Conservation (phyloP, 2,329 filamentous ascomycete species). For the Fusarium irregulare region DNA sequence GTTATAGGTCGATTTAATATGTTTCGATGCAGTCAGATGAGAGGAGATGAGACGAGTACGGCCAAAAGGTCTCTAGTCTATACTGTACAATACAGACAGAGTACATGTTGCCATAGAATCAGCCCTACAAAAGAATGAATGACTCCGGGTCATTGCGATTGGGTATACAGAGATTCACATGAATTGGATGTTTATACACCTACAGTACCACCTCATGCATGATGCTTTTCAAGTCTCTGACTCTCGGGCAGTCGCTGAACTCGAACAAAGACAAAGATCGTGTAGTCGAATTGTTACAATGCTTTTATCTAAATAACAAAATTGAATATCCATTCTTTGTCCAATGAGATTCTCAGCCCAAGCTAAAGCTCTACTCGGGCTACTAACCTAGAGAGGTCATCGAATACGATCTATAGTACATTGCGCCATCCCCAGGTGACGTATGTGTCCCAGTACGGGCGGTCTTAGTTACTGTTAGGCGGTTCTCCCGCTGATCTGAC, state of each 20-base stretch:
- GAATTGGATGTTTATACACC: neutral
- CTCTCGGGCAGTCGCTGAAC: neutral
- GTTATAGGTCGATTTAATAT: constrained; percentile 15
- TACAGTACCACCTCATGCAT: neutral
- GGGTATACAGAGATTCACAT: constrained; percentile 3
- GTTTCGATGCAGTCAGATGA: constrained; percentile 39
- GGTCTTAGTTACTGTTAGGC: neutral
- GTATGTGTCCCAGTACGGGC: neutral
- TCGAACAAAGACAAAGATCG: neutral
- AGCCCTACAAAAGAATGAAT: constrained; percentile 17
- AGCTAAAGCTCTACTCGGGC: neutral
- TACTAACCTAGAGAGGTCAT: neutral
- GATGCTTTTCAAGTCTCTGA: neutral
- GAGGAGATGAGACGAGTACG: neutral
- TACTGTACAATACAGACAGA: neutral
- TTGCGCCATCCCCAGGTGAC: constrained; percentile 24
- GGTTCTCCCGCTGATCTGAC: constrained; percentile 28
- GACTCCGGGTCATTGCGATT: constrained; percentile 14
- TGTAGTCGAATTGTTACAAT: neutral
- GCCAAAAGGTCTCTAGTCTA: neutral
- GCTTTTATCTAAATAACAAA: neutral
- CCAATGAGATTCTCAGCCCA: neutral
- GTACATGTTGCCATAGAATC: constrained; percentile 2
- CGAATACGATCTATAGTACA: constrained; percentile 6
- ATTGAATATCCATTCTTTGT: neutral